A percentile compares a stretch with the other conserved stretches of the same genome.
Conservation (phyloP, 169 alveolate genomes). For the Eimeria brunetti region DNA sequence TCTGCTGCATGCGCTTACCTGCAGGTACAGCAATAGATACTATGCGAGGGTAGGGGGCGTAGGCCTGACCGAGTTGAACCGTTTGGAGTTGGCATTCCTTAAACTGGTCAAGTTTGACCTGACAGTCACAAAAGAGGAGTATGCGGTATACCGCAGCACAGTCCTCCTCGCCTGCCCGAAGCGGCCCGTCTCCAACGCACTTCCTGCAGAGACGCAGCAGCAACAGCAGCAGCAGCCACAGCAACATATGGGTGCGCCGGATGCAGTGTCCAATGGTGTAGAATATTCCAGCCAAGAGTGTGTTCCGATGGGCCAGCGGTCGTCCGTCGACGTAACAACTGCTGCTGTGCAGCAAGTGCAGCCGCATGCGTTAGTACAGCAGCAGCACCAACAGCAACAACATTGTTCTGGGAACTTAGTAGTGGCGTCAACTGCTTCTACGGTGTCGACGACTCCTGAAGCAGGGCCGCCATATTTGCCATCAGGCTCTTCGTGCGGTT, state of each 20-base stretch:
- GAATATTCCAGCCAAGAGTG: neutral
- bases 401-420: neutral
- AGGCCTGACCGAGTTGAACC: constrained; percentile 91
- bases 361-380: constrained; percentile 27
- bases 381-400: constrained; percentile 34
- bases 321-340: neutral
- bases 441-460: constrained; percentile 65
- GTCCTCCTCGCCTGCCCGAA: constrained; percentile 85
- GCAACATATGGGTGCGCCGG: constrained; percentile 32
- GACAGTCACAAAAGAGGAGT: constrained; percentile 90
- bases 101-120: constrained; percentile 90
- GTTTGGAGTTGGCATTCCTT: constrained; percentile 92
- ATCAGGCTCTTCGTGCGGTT: constrained; percentile 6
- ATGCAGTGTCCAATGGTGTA: neutral
- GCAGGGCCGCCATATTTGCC: constrained; percentile 65
- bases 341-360: constrained; percentile 21
- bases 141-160: constrained; percentile 89
- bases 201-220: constrained; percentile 23
- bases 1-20: neutral
- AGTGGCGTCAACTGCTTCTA: constrained; percentile 38
- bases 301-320: neutral
- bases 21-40: constrained; percentile 90
- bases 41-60: constrained; percentile 97
- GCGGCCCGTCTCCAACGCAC: constrained; percentile 36
- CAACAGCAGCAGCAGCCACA: constrained; percentile 48